Evolutionary conservation across 2,329 filamentous ascomycete genomes (phyloP), one percentile per base, ranked within the genome.

Genomic region (Xylaria sp.): DNA sequence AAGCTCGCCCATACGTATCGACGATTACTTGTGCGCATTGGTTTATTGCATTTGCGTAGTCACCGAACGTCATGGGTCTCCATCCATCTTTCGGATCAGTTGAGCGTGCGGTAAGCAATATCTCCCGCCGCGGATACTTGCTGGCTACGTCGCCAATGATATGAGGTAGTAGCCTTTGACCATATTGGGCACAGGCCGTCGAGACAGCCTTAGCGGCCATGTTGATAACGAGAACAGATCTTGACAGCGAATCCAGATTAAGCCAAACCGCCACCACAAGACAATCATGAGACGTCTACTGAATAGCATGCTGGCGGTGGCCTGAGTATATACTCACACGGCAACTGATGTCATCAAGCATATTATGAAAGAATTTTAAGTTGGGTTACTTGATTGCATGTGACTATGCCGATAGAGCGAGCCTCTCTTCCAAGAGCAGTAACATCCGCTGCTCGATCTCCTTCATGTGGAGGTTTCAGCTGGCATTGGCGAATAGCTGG

Each of bases 31-130:
- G 76, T 23, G 81, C 80, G 41, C 80, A 73, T 31, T 77, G 75
- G 72, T 83, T 79, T 64, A 82, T 75, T 8, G 79, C 80, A 48
- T 80, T 80, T 51, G 80, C 78, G 9, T 76, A 76, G 52, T 79
- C 72, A 39, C 67, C 69, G 59, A 76, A 82, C 0, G 78, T 80
- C 64, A 82, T 73, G 12, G 73, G 56, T 59, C 69, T 76, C 79
- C 80, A 83, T 20, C 81, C 81, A 61, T 82, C 80, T 13, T 75
- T 72, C 15, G 78, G 78, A 48, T 80, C 60, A 4, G 75, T 76
- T 0, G 79, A 77, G 1, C 72, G 69, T 5, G 81, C 80, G 10
- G 77, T 71, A 15, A 75, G 76, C 25, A 81, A 59, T 68, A 76
- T 78, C 48, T 79, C 72, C n/a, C 77, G 71, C 23, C 76, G 51